These are phyloP conservation scores for Cyclotella distinguenda DNA, from an alignment of 108 stramenopile genomes.

Conservation along the genomic window DNA sequence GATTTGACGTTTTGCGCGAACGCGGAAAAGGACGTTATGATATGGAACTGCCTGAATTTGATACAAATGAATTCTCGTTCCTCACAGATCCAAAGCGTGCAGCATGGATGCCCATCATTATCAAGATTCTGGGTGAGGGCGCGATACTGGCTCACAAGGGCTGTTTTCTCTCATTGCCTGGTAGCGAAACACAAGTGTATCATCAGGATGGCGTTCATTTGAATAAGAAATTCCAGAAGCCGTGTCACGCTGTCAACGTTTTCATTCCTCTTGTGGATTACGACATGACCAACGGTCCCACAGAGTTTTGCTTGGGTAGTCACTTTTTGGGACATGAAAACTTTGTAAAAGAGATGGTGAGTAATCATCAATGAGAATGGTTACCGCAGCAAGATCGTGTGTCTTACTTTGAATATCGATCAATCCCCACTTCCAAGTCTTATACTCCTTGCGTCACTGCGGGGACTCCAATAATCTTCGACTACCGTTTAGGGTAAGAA, in stretches of 20 bases:
- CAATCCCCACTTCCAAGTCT: no score
- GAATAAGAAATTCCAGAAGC: constrained; percentile 65
- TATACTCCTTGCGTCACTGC: constrained; percentile 69
- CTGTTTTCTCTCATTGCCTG: constrained; percentile 78
- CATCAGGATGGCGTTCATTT: constrained; percentile 91
- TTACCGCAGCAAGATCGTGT: background rate
- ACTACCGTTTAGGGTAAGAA: constrained; percentile 75
- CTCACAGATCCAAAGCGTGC: constrained; percentile 64
- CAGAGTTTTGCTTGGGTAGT: constrained; percentile 83
- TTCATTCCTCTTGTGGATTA: constrained; percentile 87
- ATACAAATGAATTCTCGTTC: constrained; percentile 58
- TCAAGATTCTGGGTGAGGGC: constrained; percentile 75
- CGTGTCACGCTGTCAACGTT: constrained; percentile 89
- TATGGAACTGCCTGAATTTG: constrained; percentile 79
- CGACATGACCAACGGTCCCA: constrained; percentile 69
- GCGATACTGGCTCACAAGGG: constrained; percentile 82
- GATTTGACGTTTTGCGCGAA: constrained; percentile 88
- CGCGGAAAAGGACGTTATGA: constrained; percentile 84
- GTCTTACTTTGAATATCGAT: no score
- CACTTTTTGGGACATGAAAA: constrained; percentile 83
- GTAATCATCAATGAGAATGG: background rate
- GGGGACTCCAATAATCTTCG: constrained; percentile 83
- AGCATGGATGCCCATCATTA: constrained; percentile 87
- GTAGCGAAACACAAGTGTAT: constrained; percentile 67
- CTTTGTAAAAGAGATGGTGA: constrained; percentile 57